Conservation (phyloP, 1,139 yeast species). For the Yamadazyma conglobata region DNA sequence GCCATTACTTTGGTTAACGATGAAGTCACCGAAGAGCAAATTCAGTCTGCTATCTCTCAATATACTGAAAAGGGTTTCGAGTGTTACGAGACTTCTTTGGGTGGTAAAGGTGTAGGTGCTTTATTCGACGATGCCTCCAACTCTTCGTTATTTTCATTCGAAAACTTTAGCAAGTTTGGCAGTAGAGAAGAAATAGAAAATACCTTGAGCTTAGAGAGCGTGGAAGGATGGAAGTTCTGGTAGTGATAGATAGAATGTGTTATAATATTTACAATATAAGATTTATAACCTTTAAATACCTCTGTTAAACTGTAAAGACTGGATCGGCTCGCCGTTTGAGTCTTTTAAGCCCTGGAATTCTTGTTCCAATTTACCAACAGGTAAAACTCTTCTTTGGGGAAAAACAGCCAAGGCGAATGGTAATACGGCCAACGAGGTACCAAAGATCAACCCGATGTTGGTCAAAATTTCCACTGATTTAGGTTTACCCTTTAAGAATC, state of each 20-base stretch:
- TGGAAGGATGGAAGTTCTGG: conserved; percentile 62
- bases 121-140: conserved; percentile 23
- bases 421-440: conserved; percentile 79
- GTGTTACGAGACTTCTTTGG: conserved; percentile 78
- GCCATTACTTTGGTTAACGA: conserved; percentile 79
- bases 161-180: conserved; percentile 33
- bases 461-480: conserved; percentile 61
- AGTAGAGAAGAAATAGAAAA: conserved; percentile 47
- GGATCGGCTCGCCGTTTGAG: conserved; percentile 56
- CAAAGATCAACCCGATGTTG: conserved; percentile 80
- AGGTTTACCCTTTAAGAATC: conserved; percentile 62
- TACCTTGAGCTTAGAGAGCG: conserved; percentile 38
- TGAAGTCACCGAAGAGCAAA: conserved; percentile 28
- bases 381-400: conserved; percentile 77
- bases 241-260: conserved; percentile 16
- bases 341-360: conserved; percentile 60
- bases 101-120: conserved; percentile 84
- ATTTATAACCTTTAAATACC: conserved; percentile 55
- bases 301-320: conserved; percentile 78
- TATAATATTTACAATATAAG: conserved; percentile 1
- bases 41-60: conserved; percentile 35
- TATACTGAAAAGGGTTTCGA: conserved; percentile 57
- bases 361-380: conserved; percentile 58
- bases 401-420: conserved; percentile 95
- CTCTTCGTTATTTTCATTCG: conserved; percentile 25